Percentiles rank a stretch among this genome's conserved stretches.
These are phyloP conservation scores for Tolypocladium capitatum DNA, from an alignment of 2,329 filamentous ascomycete species.

Conservation along the genomic window DNA sequence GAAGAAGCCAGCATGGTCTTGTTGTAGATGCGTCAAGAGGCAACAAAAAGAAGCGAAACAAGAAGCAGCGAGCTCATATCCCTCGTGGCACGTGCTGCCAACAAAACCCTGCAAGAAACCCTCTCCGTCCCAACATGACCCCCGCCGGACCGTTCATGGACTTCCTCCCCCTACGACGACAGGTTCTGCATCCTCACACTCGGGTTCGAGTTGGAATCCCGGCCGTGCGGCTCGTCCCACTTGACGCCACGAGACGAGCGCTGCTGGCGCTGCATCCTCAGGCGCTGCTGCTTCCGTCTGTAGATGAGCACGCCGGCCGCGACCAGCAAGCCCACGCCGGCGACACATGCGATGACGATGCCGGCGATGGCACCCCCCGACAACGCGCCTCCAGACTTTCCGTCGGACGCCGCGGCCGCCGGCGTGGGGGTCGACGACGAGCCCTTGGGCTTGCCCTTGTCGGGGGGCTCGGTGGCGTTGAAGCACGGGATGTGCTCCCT, in stretches of 20 bases:
- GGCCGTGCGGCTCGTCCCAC: conserved; percentile 9
- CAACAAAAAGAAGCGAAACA: too few relatives aligned
- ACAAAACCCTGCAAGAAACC: too few relatives aligned
- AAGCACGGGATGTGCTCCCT: conserved; percentile 25
- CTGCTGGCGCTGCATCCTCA: conserved; percentile 10
- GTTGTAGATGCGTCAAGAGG: too few relatives aligned
- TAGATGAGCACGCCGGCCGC: conserved; percentile 45
- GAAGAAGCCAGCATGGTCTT: too few relatives aligned
- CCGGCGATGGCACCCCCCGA: conserved; percentile 62
- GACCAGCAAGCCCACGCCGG: conserved; percentile 47
- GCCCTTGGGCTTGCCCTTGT: conserved; percentile 6
- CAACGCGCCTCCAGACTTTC: conserved; percentile 23
- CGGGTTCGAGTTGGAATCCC: conserved; percentile 8
- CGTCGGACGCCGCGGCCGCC: conserved; percentile 11
- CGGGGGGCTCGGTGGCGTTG: conserved; percentile 23
- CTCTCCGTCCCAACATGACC: too few relatives aligned
- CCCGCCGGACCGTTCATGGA: too few relatives aligned
- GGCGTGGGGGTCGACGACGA: conserved; percentile 3
- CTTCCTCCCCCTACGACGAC: not conserved
- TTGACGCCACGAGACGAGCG: conserved; percentile 11
- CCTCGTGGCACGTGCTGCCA: too few relatives aligned
- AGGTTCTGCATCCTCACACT: conserved; percentile 10
- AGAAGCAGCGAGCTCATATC: too few relatives aligned
- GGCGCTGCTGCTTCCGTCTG: conserved; percentile 16
- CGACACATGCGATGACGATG: conserved; percentile 56